Base-by-base conservation (phyloP, 177 flowering plant species). In the Vitis hybrid region DNA sequence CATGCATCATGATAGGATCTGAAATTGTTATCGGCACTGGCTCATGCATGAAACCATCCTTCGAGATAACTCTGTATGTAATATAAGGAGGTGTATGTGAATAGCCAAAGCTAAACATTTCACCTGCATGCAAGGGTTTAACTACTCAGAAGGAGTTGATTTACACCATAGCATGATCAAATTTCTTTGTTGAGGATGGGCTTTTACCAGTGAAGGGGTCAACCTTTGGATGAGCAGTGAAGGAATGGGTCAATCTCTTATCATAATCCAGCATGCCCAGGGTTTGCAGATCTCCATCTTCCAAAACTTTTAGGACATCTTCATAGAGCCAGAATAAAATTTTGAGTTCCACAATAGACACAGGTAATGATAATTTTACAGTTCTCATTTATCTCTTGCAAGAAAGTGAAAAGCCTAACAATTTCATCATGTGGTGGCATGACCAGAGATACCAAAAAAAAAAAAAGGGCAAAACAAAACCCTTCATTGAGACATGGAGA, bases 31-130 rank as follows among this genome's bases (percentile, higher is more conserved):
- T 95, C 62, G 94, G 97, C 22, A 95, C 97, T 1, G 99, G 99
- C 67, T 95, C 98, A 77, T 89, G 89, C 98, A 93, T 93, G 72
- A 85, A 69, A 49, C 98, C 97, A 71, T 91, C 91, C 79, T 93
- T 91, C 7, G 98, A 85, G 69, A 95, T 86, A 26, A 93, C 97
- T 83, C 99, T 83, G 74, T 93, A 95, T 6, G 98, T 95, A 74
- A 87, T 65, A 74, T 91, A 95, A n/a, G 99, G 99, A 51, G 93
- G 86, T 19, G 78, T 62, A 45, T 83, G 91, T 18, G 96, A 78
- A 77, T 93, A 95, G 60, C 99, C 98, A 83, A 93, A 95, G 53
- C 97, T 91, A 79, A 93, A 95, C 98, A 95, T 89, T 74, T 95
- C 99, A 9, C 96, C 99, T 95, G 89, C 85, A 87, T 16, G 21